Base-by-base conservation (phyloP, 176 grass and related monocot species). In the Phyllostachys edulis region DNA sequence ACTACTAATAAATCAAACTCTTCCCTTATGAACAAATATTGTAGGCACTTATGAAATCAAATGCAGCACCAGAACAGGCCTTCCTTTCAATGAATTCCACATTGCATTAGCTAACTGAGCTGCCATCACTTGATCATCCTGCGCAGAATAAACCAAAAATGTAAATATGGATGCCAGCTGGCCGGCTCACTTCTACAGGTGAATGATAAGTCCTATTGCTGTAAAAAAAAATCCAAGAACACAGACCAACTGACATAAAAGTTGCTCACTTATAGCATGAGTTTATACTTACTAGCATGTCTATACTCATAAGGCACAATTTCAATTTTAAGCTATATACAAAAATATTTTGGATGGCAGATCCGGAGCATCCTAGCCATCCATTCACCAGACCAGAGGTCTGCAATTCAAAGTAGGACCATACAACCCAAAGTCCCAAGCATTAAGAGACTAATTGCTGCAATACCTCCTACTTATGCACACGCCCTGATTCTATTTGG, bases 71-170 rank as follows among this genome's bases (percentile, higher is more conserved):
- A 94, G 87, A 81, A 90, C 82, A 73, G 92, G 95, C 80, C 89
- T 90, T 84, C 95, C 92, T 95, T 98, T 98, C 74, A 98, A 86
- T 16, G 92, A 93, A 86, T 77, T 93, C 89, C 95, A 98, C 90
- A 94, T 88, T 16, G 87, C 80, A 72, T 85, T 93, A 76, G 90
- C 85, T 83, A 95, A 80, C 36, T 86, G 87, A 85, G 71, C 81
- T 54, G 90, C 85, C 69, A 80, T 80, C 44, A 74, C 41, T 90
- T 95, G 89, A 89, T 95, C 95, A 45, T 98, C 92, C 95, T 98
- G 86, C 12, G 77, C 52, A 67, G 69, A 86, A 80, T 67, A 85
- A 21, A 77, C 16, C 9, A 78, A 78, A 90, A 82, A 60, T 12
- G 47, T 54, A 37, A 63, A 63, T 44, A 69, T 15, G 76, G 17